phyloP scores from a whole-genome alignment of 2,329 filamentous ascomycete species.

The Pseudocercospora eumusae region DNA sequence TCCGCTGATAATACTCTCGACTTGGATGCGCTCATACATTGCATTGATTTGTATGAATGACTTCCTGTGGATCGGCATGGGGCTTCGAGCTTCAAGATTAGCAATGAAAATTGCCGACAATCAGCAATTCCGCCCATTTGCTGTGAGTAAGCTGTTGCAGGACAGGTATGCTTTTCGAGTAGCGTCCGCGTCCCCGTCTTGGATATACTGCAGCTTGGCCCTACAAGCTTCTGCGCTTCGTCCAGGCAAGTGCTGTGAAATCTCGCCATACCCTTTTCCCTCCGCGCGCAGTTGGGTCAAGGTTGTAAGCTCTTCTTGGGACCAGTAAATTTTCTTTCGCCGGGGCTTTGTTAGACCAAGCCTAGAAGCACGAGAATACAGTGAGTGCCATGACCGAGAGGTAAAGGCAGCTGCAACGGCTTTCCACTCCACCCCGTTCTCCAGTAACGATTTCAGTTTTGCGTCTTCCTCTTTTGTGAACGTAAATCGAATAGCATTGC shows the following conservation, averaged over 20 bases:
- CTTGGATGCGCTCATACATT: neutral
- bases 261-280: neutral
- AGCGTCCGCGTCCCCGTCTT: neutral
- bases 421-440: neutral
- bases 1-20: neutral
- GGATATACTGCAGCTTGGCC: neutral
- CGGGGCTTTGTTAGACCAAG: neutral
- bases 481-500: neutral
- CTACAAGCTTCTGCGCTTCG: neutral
- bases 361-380: neutral
- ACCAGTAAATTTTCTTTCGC: neutral
- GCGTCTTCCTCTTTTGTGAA: neutral
- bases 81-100: neutral
- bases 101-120: neutral
- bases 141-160: neutral
- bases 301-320: neutral
- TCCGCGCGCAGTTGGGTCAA: neutral
- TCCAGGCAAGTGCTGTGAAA: neutral
- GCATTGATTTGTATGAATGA: neutral
- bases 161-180: neutral
- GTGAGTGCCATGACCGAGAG: neutral
- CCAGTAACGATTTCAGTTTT: neutral
- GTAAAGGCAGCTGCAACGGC: neutral
- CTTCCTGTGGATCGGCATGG: neutral
- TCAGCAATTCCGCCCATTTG: neutral